A percentile compares a stretch with the other conserved stretches of the same genome.
Evolutionary conservation across 2,329 filamentous ascomycete genomes (phyloP).

Genomic region (Chlorencoelia australis): DNA sequence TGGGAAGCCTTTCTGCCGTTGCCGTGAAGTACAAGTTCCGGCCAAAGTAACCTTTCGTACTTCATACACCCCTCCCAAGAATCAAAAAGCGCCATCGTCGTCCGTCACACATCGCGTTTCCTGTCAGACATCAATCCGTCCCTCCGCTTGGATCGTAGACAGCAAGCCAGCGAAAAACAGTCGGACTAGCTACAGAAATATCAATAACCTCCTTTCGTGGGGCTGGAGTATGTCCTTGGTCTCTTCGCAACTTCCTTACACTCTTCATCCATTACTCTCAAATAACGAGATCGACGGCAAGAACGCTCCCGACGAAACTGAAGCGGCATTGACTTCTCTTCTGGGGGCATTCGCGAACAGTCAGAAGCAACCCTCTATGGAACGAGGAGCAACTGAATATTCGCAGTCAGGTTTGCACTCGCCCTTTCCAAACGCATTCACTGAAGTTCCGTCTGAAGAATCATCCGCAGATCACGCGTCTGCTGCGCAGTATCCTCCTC

Average conservation of each 20-base stretch:
- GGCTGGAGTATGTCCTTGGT: slow-evolving; percentile 29
- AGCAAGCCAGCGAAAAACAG: too few species aligned
- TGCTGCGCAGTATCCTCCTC: slow-evolving; percentile 80
- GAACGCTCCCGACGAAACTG: slow-evolving; percentile 14
- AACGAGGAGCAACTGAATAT: slow-evolving; percentile 61
- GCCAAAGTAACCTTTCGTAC: too few species aligned
- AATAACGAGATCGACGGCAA: slow-evolving; percentile 7
- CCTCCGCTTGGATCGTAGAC: too few species aligned
- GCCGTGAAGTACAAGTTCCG: too few species aligned
- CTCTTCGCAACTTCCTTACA: slow-evolving; percentile 20
- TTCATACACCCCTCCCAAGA: too few species aligned
- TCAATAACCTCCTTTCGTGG: too few species aligned
- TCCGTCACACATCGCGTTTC: too few species aligned
- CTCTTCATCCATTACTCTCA: slow-evolving; percentile 14
- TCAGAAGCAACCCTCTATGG: slow-evolving; percentile 37
- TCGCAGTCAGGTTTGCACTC: slow-evolving; percentile 81
- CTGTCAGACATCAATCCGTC: too few species aligned
- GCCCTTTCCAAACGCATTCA: slow-evolving; percentile 56
- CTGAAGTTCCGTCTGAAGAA: slow-evolving; percentile 73
- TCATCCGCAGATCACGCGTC: slow-evolving; percentile 80
- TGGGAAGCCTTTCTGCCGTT: too few species aligned
- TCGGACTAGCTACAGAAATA: too few species aligned
- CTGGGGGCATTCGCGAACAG: slow-evolving; percentile 21
- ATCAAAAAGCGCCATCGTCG: too few species aligned
- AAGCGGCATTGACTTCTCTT: slow-evolving; percentile 24